Base-by-base conservation (phyloP, 306 rosid genomes). In the Quercus alba region DNA sequence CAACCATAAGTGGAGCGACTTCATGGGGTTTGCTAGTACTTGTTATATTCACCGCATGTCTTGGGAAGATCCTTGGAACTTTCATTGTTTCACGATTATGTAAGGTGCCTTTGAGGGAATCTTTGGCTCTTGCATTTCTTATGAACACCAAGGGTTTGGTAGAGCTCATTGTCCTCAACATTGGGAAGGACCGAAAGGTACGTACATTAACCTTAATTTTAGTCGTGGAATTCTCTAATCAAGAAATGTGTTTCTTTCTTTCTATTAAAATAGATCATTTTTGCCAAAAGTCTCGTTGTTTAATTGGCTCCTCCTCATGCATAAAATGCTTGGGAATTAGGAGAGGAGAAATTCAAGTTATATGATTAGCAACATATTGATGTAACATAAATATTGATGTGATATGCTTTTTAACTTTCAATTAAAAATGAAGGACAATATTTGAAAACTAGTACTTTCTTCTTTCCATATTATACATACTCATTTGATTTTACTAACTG, bases 71-170 rank as follows among this genome's bases (percentile, higher is more conserved):
- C 56, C 12, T 88, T 20, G 97, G 94, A 61, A 92, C 97, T 0
- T 3, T 87, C 5, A 35, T 51, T 1, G 75, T 92, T 20, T 83
- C 92, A 6, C 2, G 84, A 26, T 0, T 77, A 1, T 87, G 69
- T 51, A 88, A 88, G 79, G 46, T 91, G 33, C 97, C 89, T 59
- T 55, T 83, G 17, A 84, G 85, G 82, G 97, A 91, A 75, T 77
- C 97, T 10, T 21, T 91, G 30, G 86, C 94, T 5, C 94, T 91
- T 64, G 97, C 92, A 41, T 88, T 91, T 41, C 91, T 91, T 59
- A 91, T 91, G 97, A 91, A 90, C 85, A 91, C 97, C 51, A 90
- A 91, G 74, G 97, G 97, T 1, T 71, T 91, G 81, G 94, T 91
- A 3, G 97, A 91, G 80, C 97, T 91, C 73, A 91, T 91, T 44